A percentile compares a stretch with the other conserved stretches of the same genome.
Conservation (phyloP, 306 rosid genomes). For the Lathyrus oleraceus region DNA sequence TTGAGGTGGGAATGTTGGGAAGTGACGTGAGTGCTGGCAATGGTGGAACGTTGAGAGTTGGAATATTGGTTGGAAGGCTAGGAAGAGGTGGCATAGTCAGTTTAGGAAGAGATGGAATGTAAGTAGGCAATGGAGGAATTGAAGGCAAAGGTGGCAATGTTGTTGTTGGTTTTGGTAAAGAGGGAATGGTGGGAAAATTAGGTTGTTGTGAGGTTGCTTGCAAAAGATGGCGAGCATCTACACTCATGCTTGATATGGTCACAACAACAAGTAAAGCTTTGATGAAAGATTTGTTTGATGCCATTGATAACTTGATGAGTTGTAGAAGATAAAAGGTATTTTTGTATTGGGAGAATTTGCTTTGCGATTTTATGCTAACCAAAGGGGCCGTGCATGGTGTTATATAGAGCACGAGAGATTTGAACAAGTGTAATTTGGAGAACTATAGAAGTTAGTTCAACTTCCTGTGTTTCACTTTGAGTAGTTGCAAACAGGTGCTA, state of each 20-base stretch:
- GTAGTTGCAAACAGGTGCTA: no score
- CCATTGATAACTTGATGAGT: constrained; percentile 31
- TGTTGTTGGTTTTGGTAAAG: constrained; percentile 22
- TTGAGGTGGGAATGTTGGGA: constrained; percentile 13
- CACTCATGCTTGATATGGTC: constrained; percentile 32
- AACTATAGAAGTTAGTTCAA: background rate
- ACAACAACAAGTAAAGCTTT: constrained; percentile 23
- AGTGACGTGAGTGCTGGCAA: constrained; percentile 5
- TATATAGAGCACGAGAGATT: constrained; percentile 11
- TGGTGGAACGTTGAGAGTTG: constrained; percentile 28
- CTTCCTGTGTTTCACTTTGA: background rate
- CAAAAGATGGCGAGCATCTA: constrained; percentile 36
- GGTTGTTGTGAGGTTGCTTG: constrained; percentile 39
- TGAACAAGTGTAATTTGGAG: background rate
- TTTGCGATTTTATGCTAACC: background rate
- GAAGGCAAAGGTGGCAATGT: constrained; percentile 26
- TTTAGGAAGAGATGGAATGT: constrained; percentile 3
- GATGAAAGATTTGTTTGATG: constrained; percentile 13
- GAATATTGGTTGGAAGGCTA: constrained; percentile 9
- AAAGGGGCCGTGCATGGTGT: background rate
- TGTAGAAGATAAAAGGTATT: background rate
- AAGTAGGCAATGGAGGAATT: background rate
- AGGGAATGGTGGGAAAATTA: constrained; percentile 31
- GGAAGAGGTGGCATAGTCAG: constrained; percentile 38
- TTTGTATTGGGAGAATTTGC: background rate